Conservation (phyloP, 805 yeast species). For the Blastobotrys terrestris region DNA sequence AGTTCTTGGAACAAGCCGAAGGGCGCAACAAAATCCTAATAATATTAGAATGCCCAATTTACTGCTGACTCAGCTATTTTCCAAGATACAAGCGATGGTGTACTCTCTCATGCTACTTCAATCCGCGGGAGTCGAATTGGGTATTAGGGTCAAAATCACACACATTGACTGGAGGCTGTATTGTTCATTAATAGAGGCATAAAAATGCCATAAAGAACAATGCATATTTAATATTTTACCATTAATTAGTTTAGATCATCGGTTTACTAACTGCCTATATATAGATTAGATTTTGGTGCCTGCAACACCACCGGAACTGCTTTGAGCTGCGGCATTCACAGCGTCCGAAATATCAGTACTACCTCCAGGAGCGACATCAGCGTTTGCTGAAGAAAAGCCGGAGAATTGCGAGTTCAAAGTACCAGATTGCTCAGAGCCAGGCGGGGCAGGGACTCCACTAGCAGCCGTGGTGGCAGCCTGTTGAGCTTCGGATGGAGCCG, state of each 20-base stretch:
- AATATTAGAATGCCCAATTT: neutral
- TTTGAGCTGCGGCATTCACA: neutral
- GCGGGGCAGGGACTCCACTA: neutral
- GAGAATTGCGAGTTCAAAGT: neutral
- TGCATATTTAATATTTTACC: neutral
- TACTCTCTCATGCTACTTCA: constrained; percentile 1
- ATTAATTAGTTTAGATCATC: neutral
- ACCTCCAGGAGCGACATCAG: neutral
- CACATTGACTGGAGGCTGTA: neutral
- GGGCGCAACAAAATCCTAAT: neutral
- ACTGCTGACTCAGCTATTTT: neutral
- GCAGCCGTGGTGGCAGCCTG: neutral
- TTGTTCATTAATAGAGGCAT: neutral
- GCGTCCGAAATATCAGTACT: neutral
- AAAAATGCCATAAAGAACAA: too few relatives aligned
- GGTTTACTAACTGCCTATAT: neutral
- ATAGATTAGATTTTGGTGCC: neutral
- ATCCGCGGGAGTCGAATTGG: neutral
- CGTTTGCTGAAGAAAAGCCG: neutral
- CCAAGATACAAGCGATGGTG: neutral
- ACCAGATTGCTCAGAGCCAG: neutral
- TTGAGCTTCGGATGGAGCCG: neutral
- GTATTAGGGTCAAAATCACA: neutral
- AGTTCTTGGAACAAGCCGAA: neutral
- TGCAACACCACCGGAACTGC: neutral